Base-by-base conservation (phyloP, 129 eudicot species). In the Helichrysum umbraculigerum region DNA sequence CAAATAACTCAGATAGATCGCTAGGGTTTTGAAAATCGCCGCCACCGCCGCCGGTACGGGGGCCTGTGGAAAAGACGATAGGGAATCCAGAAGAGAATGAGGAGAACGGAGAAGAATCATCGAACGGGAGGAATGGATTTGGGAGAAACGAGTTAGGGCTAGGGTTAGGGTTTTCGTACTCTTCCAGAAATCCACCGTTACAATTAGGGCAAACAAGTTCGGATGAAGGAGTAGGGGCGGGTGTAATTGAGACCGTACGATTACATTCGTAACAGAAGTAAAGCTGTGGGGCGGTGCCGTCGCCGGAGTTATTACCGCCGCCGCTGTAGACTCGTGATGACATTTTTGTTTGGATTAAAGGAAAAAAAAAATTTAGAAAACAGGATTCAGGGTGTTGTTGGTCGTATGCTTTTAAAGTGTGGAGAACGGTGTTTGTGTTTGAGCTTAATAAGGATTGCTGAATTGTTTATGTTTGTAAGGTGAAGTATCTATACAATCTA, bases 201-300 rank as follows among this genome's bases (percentile, higher is more conserved):
- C 98, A 93, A 75, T 67, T 67, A 66, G 98, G 96, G 87, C 98
- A 93, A 67, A 70, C 14, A 56, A 87, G 88, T 34, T 93, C 98
- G 33, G 89, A 54, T 20, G 87, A 63, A 16, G 83, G 59, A 33
- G 89, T 30, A 1, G 78, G 83, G 0, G 84, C 63, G 0, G 89
- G 78, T 3, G 75, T 39, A 21, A 91, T 25, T 69, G 86, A 21
- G 54, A 93, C 96, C 6, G 86, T 86, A 68, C 90, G 86, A 47
- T 91, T 76, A 75, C 98, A 93, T 78, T 91, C 72, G 81, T 93
- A 76, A 70, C 98, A 93, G 84, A 79, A 88, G 86, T 88, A 93
- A 0, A 51, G 69, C 44, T 81, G 83, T 0, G 85, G 51, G 15
- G 76, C 71, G 39, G 70, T 68, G 22, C 68, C 82, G 41, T 15